Evolutionary conservation across 2,329 filamentous ascomycete genomes (phyloP).

Genomic region (Clathrospora elynae): DNA sequence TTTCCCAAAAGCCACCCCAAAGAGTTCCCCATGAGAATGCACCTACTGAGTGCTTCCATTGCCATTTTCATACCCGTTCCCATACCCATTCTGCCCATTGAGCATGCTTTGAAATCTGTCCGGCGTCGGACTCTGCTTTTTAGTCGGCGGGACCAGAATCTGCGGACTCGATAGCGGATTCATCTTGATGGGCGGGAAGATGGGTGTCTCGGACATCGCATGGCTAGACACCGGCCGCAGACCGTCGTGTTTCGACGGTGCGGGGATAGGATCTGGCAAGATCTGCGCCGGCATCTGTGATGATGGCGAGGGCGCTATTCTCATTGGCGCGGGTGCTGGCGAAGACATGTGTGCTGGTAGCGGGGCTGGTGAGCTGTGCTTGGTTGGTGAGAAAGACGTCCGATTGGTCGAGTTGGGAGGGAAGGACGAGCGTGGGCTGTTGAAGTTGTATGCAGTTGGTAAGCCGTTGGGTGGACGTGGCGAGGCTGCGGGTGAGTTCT

Average conservation of each 20-base stretch:
- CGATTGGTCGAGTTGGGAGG: constrained; percentile 45
- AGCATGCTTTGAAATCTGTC: constrained; percentile 7
- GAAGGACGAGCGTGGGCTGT: constrained; percentile 55
- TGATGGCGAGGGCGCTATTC: constrained; percentile 36
- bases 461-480: constrained; percentile 42
- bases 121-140: constrained; percentile 48
- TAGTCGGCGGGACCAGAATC: constrained; percentile 65
- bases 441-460: constrained; percentile 41
- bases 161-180: constrained; percentile 63
- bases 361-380: constrained; percentile 48
- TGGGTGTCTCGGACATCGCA: constrained; percentile 47
- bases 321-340: constrained; percentile 32
- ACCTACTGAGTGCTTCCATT: too few relatives aligned
- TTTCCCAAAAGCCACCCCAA: too few relatives aligned
- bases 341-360: constrained; percentile 43
- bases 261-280: constrained; percentile 46
- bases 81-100: neutral
- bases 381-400: constrained; percentile 47
- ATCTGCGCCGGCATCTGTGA: constrained; percentile 42
- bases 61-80: neutral
- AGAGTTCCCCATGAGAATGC: too few relatives aligned
- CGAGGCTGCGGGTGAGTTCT: constrained; percentile 43
- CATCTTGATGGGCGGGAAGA: constrained; percentile 64
- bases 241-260: constrained; percentile 55
- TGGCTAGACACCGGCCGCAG: constrained; percentile 41